Base-by-base conservation (phyloP, 306 rosid species). In the cucumber (Cucumis sativus) region DNA sequence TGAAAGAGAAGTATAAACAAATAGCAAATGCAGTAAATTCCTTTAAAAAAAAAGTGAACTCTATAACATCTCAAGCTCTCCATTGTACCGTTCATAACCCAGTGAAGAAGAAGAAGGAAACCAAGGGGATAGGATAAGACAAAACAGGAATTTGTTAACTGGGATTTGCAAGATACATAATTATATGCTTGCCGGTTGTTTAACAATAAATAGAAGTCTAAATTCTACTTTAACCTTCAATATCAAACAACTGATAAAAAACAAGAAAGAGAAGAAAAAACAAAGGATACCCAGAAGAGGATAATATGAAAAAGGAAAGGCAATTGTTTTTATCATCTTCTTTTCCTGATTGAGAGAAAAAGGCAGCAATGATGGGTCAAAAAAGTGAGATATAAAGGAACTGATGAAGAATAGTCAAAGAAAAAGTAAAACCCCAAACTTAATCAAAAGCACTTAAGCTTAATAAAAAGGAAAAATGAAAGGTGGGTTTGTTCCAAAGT, bases 381-480 rank as follows among this genome's bases (percentile, higher is more conserved):
- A 51, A 72, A 71, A 14, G 40, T 33, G 76, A 49, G 40, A 49
- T 72, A 28, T 10, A 40, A 66, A 64, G 71, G 10, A 47, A 70
- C 57, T 71, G 21, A 25, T 23, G 76, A 71, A 71, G 59, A 71
- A 28, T 72, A 72, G 60, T 51, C 62, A 72, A 51, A 28, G 77
- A 52, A 73, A 73, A 72, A 17, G 77, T 52, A 30, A 73, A 73
- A 52, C 11, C 61, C 77, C 63, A 33, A 47, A 17, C 62, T 30
- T 28, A 73, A 71, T 20, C 20, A 23, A 67, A 65, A 67, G 8
- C 55, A 5, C 8, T 67, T 20, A 41, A 67, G 30, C 3, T 20
- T 8, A 8, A 9, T 17, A 5, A 11, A 17, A 35, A 16, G 39
- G 10, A 8, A 11, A 49, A 62, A 49, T 8, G 8, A 7, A 15